These are phyloP conservation scores for Inga laurina DNA, from an alignment of 306 rosid species.

Conservation along the genomic window DNA sequence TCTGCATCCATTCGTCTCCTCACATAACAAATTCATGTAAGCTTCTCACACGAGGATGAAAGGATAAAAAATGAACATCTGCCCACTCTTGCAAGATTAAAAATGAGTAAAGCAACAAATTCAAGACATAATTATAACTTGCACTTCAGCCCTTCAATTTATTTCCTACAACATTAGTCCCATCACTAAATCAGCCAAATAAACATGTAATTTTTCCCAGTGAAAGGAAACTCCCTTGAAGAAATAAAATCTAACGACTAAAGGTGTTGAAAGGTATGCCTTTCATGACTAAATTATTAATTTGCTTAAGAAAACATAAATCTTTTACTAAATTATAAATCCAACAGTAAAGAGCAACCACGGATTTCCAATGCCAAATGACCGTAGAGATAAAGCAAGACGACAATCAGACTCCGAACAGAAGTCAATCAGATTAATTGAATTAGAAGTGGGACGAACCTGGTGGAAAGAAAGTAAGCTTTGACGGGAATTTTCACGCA, in stretches of 20 bases:
- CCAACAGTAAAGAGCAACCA: slow-evolving; percentile 25
- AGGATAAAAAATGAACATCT: neutral
- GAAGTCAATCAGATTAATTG: slow-evolving; percentile 22
- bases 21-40: neutral
- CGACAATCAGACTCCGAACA: neutral
- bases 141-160: neutral
- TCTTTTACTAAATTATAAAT: neutral
- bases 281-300: neutral
- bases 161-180: neutral
- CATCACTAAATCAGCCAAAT: neutral
- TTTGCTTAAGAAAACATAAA: neutral
- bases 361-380: neutral
- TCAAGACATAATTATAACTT: neutral
- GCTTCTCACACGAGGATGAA: neutral
- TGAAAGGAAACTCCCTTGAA: neutral
- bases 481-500: slow-evolving; percentile 70
- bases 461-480: slow-evolving; percentile 88
- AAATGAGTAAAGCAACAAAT: neutral
- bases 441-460: slow-evolving; percentile 43
- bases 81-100: neutral
- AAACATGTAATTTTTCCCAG: neutral
- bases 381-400: neutral
- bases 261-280: neutral
- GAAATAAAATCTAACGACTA: neutral
- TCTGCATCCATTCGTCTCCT: neutral